phyloP scores from a whole-genome alignment of 129 eudicot species.

The Artemisia annua region DNA sequence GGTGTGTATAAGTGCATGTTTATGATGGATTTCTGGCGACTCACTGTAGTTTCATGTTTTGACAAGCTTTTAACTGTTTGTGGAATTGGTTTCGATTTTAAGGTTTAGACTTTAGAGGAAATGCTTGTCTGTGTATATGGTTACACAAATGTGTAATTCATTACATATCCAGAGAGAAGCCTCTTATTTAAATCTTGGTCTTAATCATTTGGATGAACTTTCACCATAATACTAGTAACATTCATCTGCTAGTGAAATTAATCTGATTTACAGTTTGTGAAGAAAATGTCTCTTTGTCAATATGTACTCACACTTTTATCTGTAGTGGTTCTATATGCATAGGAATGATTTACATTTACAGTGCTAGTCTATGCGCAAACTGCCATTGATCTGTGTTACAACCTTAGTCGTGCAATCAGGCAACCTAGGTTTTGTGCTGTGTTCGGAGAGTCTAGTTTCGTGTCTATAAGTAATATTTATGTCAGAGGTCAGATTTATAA shows the following conservation, averaged over 20 bases:
- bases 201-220: too few species aligned
- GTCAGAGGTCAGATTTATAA: neutral
- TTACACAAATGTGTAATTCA: neutral
- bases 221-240: too few species aligned
- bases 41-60: too few species aligned
- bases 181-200: too few species aligned
- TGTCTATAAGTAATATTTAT: too few species aligned
- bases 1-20: neutral
- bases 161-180: too few species aligned
- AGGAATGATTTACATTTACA: neutral
- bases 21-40: neutral
- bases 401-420: neutral
- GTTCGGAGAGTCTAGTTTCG: too few species aligned
- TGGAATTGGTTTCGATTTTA: neutral
- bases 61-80: neutral
- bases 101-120: neutral
- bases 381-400: neutral
- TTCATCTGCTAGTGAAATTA: too few species aligned
- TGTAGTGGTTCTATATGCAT: neutral
- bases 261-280: too few species aligned
- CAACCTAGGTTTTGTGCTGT: constrained; percentile 5
- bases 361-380: neutral
- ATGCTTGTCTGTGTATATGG: neutral
- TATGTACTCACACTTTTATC: too few species aligned
- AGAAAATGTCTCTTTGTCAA: too few species aligned